Conservation (phyloP, 163 green algal species). For the Scenedesmus sp. region DNA sequence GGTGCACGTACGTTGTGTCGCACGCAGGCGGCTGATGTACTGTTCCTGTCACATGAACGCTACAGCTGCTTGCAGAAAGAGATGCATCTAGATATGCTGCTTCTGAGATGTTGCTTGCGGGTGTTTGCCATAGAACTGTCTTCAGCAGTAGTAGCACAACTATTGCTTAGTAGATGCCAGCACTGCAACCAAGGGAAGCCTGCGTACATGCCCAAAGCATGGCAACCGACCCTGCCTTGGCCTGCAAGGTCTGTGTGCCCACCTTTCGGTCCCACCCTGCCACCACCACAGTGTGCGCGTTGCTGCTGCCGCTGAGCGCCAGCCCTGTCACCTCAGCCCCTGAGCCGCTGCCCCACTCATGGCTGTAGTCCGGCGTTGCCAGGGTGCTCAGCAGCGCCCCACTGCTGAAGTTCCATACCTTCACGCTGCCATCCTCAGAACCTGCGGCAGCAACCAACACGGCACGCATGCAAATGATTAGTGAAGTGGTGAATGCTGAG, state of each 20-base stretch:
- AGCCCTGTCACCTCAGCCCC: constrained; percentile 44
- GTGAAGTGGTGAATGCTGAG: background rate
- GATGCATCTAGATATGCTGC: no score
- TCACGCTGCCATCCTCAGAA: constrained; percentile 40
- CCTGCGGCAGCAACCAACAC: constrained; percentile 1
- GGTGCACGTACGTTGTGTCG: background rate
- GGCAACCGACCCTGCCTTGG: background rate
- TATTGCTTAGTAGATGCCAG: no score
- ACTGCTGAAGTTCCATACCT: constrained; percentile 52
- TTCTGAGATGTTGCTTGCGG: no score
- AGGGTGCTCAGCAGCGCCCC: constrained; percentile 39
- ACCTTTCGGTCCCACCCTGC: constrained; percentile 47
- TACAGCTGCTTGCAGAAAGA: no score
- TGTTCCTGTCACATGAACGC: no score
- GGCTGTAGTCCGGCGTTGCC: background rate
- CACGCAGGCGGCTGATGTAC: background rate
- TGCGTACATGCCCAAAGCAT: background rate
- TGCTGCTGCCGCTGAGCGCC: constrained; percentile 16
- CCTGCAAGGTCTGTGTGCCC: background rate
- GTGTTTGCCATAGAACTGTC: no score
- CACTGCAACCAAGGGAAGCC: no score
- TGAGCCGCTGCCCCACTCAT: constrained; percentile 19
- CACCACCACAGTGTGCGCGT: background rate
- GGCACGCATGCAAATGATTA: background rate
- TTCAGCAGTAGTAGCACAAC: no score